Evolutionary conservation across 495 filamentous ascomycete genomes (phyloP), one percentile per base, ranked within the genome.

Genomic region (Hypoxylon perforatum): DNA sequence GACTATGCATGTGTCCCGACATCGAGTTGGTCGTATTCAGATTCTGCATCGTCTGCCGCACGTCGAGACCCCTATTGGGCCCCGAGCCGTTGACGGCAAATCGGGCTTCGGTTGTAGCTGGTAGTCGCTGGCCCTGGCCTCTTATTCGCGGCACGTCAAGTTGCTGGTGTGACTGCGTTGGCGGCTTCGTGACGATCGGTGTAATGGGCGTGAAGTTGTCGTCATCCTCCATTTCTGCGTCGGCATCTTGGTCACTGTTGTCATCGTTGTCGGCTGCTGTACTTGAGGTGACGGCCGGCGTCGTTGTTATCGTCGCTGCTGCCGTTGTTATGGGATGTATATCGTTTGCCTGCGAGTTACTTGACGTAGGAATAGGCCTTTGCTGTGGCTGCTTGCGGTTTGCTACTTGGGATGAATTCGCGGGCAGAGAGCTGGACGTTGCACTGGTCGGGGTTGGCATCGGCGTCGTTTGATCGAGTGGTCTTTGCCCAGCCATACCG

Each of bases 221-320:
- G 33, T 76, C 75, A 21, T 78, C 77, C 17, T 78, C 76, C 78
- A 78, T 79, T 48, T 80, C 79, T 3, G 64, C 72, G 12, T 75
- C 72, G 11, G 75, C 77, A 55, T 82, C 80, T 39, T 75, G 72
- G 15, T 79, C 82, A 59, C 73, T 78, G 56, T 71, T 77, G 4
- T 75, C 77, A 18, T 76, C 75, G 56, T 74, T 74, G 15, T 54
- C 67, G 57, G 36, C 39, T 22, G 60, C 48, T 58, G 60, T 51
- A 17, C 48, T 41, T 36, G 64, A 25, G 21, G 57, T 39, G 57
- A 33, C 10, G 58, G 50, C 52, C 41, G 54, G 56, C 18, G 45
- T 54, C 36, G 72, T 39, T 30, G 59, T 28, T 48, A 59, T 33
- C 23, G 65, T 55, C 12, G 61, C 25, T 23, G 42, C 30, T 4